Base-by-base conservation (phyloP, 169 alveolate species). In the Plasmodium gaboni region DNA sequence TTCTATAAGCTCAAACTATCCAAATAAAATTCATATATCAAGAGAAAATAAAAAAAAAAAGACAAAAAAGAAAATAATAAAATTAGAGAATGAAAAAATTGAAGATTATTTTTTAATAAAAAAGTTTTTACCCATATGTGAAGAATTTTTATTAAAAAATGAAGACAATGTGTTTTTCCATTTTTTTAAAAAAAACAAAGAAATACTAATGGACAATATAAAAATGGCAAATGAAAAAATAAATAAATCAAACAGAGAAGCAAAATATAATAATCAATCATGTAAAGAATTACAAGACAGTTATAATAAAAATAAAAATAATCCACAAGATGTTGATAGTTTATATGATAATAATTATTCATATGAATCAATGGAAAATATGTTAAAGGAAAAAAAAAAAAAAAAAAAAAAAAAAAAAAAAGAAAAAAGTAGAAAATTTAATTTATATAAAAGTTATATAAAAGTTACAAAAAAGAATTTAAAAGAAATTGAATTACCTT, bases 101-200 rank as follows among this genome's bases (percentile, higher is more conserved):
- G 90, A 80, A 46, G 90, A 80, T 32, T 70, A 51, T 22, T 80
- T 67, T 60, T 32, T 80, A 1, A 80, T 80, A 26, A 67, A 60
- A 50, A 67, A 53, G 15, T 80, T 80, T 61, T 60, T 80, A n/a
- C 90, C 90, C 12, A 80, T 80, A 67, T 80, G 90, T 46, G 90
- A 80, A 80, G 90, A 80, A 51, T 80, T 67, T 26, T 60, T 80
- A 22, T 46, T 80, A 67, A 80, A 80, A 59, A 53, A 80, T 12
- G 28, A 80, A 19, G 19, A 67, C 28, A 19, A 57, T 22, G 17
- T 67, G 2, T 80, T 80, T 67, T 28, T 60, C 2, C 19, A 65
- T 42, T 26, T 67, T 19, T 24, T 80, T 44, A 46, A 38, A 17
- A 32, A 53, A 10, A n/a, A 63, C 32, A 26, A 19, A 24, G 50